Conservation (phyloP, 345 rosid genomes). For the Toxicodendron radicans region DNA sequence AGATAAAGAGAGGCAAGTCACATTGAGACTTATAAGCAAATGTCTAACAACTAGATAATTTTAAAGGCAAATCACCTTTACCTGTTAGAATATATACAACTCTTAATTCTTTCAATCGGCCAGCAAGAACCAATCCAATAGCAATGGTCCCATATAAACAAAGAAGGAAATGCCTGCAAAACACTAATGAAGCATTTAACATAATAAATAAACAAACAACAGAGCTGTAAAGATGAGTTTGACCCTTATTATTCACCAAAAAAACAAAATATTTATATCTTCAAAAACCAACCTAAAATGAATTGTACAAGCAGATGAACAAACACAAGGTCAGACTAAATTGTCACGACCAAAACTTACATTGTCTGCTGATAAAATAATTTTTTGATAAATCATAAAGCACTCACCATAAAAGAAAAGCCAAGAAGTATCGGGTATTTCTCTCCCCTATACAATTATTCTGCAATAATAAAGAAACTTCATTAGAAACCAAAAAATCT, state of each 20-base stretch:
- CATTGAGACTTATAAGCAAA: slow-evolving; percentile 9
- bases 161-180: slow-evolving; percentile 75
- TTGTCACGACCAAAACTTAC: background rate
- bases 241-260: too few species aligned
- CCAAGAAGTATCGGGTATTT: slow-evolving; percentile 84
- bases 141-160: slow-evolving; percentile 73
- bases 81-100: slow-evolving; percentile 60
- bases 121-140: slow-evolving; percentile 74
- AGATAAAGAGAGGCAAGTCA: slow-evolving; percentile 16
- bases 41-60: slow-evolving; percentile 11
- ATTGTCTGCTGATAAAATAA: background rate
- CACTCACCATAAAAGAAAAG: slow-evolving; percentile 92
- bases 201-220: slow-evolving; percentile 16
- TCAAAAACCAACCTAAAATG: too few species aligned
- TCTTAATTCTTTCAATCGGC: slow-evolving; percentile 59
- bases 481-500: background rate
- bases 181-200: slow-evolving; percentile 30
- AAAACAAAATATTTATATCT: too few species aligned
- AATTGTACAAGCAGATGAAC: background rate
- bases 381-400: slow-evolving; percentile 15
- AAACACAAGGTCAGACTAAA: background rate
- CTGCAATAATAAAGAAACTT: slow-evolving; percentile 43
- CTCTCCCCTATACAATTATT: slow-evolving; percentile 93
- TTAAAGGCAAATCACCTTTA: slow-evolving; percentile 26
- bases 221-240: background rate